Evolutionary conservation across 2,329 filamentous ascomycete genomes (phyloP).

Genomic region (Conoideocrella luteorostrata): DNA sequence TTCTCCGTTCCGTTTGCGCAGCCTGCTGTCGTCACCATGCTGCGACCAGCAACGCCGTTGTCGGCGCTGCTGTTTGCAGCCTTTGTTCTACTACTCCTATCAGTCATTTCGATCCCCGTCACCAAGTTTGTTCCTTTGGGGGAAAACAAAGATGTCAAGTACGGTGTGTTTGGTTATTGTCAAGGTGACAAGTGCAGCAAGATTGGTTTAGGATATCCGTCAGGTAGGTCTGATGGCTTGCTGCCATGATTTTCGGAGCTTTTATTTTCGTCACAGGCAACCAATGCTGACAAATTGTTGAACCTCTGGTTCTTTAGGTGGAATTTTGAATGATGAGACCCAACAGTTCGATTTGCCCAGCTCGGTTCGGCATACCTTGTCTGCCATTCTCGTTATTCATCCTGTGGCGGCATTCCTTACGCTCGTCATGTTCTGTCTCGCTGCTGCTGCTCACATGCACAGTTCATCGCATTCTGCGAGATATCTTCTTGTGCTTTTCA

Average conservation of each 20-base stretch:
- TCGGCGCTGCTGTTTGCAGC: slow-evolving; percentile 78
- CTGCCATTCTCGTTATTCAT: slow-evolving; percentile 84
- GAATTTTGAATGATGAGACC: slow-evolving; percentile 17
- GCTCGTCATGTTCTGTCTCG: slow-evolving; percentile 75
- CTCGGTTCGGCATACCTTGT: slow-evolving; percentile 57
- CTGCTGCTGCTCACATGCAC: slow-evolving; percentile 78
- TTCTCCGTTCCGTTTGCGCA: slow-evolving; percentile 14
- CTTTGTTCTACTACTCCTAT: slow-evolving; percentile 78
- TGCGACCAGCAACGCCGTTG: slow-evolving; percentile 88
- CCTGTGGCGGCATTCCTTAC: slow-evolving; percentile 83
- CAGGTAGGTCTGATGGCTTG: slow-evolving; percentile 48
- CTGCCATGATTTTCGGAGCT: not conserved
- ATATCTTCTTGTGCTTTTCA: slow-evolving; percentile 78
- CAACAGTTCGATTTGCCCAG: slow-evolving; percentile 51
- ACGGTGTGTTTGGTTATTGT: slow-evolving; percentile 92
- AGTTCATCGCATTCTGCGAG: slow-evolving; percentile 81
- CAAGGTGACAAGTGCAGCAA: slow-evolving; percentile 57
- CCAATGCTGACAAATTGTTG: not conserved
- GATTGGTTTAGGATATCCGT: slow-evolving; percentile 65
- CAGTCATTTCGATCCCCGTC: slow-evolving; percentile 86
- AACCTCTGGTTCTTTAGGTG: not conserved
- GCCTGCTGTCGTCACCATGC: slow-evolving; percentile 49
- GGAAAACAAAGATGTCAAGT: slow-evolving; percentile 67
- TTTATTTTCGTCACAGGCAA: not conserved
- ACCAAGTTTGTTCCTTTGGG: slow-evolving; percentile 80